Evolutionary conservation across 208 protist genomes (phyloP).

Genomic region (Angomonas deanei): DNA sequence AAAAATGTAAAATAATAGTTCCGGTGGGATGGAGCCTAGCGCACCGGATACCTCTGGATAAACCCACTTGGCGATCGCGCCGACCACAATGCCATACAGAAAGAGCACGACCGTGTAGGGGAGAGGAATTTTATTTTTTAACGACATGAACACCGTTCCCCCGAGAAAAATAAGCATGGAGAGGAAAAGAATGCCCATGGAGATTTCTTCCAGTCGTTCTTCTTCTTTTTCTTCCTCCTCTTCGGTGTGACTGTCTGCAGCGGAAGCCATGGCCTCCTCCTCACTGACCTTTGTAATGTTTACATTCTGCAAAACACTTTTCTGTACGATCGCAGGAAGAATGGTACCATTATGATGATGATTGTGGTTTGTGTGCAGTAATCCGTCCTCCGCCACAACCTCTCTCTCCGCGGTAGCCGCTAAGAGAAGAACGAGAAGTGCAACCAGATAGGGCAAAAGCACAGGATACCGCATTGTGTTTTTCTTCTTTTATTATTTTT

Average conservation of each 20-base stretch:
- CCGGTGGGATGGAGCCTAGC: constrained; percentile 62
- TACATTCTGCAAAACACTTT: no score
- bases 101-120: constrained; percentile 81
- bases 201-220: constrained; percentile 17
- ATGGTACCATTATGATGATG: no score
- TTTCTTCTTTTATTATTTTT: constrained; percentile 12
- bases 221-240: neutral
- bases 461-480: constrained; percentile 1
- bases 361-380: no score
- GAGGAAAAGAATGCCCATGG: constrained; percentile 51
- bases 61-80: constrained; percentile 37
- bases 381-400: no score
- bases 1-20: constrained; percentile 87
- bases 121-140: constrained; percentile 44
- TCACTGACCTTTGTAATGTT: no score
- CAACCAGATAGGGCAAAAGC: constrained; percentile 4
- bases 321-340: no score
- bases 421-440: no score
- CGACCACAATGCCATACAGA: constrained; percentile 73
- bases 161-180: constrained; percentile 70
- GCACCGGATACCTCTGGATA: constrained; percentile 41
- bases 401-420: no score
- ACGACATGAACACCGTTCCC: constrained; percentile 68
- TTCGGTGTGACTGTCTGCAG: neutral
- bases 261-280: neutral